Evolutionary conservation across 164 flowering plant species (phyloP), one percentile per base, ranked within the genome.

Genomic region (Chimonanthus salicifolius): DNA sequence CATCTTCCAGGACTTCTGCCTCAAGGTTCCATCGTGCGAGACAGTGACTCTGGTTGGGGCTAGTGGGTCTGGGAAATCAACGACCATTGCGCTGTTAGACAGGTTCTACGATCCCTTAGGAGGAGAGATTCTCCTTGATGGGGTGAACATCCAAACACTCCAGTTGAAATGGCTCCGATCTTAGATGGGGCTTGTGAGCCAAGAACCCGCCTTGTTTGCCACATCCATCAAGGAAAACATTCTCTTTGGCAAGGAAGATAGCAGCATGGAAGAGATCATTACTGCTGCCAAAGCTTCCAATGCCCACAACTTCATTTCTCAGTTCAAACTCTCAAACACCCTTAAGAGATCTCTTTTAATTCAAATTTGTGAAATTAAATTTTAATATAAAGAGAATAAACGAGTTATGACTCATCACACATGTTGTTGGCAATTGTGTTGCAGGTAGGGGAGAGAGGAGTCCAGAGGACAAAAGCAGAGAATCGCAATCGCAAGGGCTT

Each of bases 61-160:
- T 50, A 86, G 88, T 54, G 91, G 89, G 9, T 88, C 89, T 3
- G 91, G 91, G 9, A 88, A 86, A 84, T 84, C 88, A 13, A 86
- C 91, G 4, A 48, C 75, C 46, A 81, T 88, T 50, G 71, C 87
- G 10, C 70, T 88, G 78, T 77, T 88, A 10, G 83, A 86, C 50
- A 81, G 91, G 70, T 86, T 88, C 64, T 88, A 88, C 71, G 87
- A 86, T 46, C 89, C 89, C 5, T 58, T 70, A 49, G 80, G 75
- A 49, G 91, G 90, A 73, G 81, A 80, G 21, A 77, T 87, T 45
- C 69, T 80, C 62, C 73, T 87, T 75, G 90, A 87, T 80, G 85
- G 86, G 44, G 60, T 73, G 69, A 75, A 76, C 62, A 83, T 83
- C 51, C 80, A 67, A 44, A 77, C 71, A 47, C 82, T 85, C 74